Percentiles rank a stretch among this genome's conserved stretches.
Conservation (phyloP, 2,329 filamentous ascomycete genomes). For the Stagonosporopsis rhizophila region DNA sequence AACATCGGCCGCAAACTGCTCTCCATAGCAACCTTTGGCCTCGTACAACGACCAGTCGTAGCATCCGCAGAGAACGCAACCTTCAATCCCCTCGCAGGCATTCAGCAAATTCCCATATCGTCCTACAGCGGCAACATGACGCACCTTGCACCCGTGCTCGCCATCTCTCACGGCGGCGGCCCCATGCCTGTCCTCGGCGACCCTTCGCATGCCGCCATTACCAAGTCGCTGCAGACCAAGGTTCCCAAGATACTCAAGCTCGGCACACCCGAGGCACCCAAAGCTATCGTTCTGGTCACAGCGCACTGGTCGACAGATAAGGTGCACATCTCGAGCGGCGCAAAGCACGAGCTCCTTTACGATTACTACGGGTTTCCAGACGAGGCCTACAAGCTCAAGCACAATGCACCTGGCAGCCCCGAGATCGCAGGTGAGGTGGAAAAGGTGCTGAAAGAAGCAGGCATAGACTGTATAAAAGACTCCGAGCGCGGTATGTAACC, state of each 20-base stretch:
- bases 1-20: slow-evolving; percentile 22
- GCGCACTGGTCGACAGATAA: slow-evolving; percentile 63
- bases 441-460: slow-evolving; percentile 56
- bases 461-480: slow-evolving; percentile 50
- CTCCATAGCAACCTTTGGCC: slow-evolving; percentile 22
- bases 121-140: slow-evolving; percentile 39
- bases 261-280: slow-evolving; percentile 57
- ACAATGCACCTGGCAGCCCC: slow-evolving; percentile 64
- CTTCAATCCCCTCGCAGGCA: slow-evolving; percentile 31
- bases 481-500: slow-evolving; percentile 37
- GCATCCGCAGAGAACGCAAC: slow-evolving; percentile 30
- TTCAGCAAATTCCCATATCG: slow-evolving; percentile 38
- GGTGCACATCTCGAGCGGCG: slow-evolving; percentile 61
- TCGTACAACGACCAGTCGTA: slow-evolving; percentile 12
- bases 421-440: slow-evolving; percentile 60
- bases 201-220: slow-evolving; percentile 59
- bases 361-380: slow-evolving; percentile 67
- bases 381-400: slow-evolving; percentile 63
- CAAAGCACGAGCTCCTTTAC: slow-evolving; percentile 60
- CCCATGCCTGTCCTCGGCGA: slow-evolving; percentile 67
- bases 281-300: slow-evolving; percentile 64
- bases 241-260: slow-evolving; percentile 65
- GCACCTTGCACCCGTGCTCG: slow-evolving; percentile 49
- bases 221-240: slow-evolving; percentile 59
- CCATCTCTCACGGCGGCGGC: slow-evolving; percentile 53